Evolutionary conservation across 2,329 filamentous ascomycete species (phyloP), one percentile per base, ranked within the genome.

Genomic region (Aspergillus brunneoviolaceus): DNA sequence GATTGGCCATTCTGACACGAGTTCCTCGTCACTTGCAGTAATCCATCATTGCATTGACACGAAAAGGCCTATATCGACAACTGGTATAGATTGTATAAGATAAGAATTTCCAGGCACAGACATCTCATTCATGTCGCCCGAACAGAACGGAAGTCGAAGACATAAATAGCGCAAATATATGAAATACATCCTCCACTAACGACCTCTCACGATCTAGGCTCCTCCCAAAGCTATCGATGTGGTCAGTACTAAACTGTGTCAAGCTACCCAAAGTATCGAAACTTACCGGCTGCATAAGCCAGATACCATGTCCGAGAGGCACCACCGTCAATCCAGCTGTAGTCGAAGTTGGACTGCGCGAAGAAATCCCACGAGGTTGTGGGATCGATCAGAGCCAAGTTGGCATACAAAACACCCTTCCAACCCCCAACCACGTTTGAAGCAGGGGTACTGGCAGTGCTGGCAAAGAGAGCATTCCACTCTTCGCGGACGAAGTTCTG

Each of bases 271-370:
- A 29, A 25, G 48, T 14, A 27, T 33, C n/a, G 6, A 55, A 55
- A 72, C 72, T 69, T 73, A 87, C 90, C 89, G 65, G 91, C 92
- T 68, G 88, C 82, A 75, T 87, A 91, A 47, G 89, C 88, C 77
- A 96, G 77, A 78, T 93, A 96, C 92, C 92, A 96, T 29, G 91
- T 94, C 76, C 87, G 79, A 69, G 87, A 89, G 2, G 91, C 91
- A 16, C 95, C 94, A 1, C 90, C 91, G 77, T 97, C 79, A 57
- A 81, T 74, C 84, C 86, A 91, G 48, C 76, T 75, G 39, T 83
- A 80, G 69, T 92, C 82, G 70, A 95, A 94, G 16, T 82, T 78
- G 0, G 79, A 73, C 62, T 85, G 80, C 1, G 82, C 82, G 73
- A 99, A 97, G 75, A 94, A 96, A 0, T 83, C 73, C 81, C 86